Conservation (phyloP, 352 stramenopile species). For the Pythium apleroticum region DNA sequence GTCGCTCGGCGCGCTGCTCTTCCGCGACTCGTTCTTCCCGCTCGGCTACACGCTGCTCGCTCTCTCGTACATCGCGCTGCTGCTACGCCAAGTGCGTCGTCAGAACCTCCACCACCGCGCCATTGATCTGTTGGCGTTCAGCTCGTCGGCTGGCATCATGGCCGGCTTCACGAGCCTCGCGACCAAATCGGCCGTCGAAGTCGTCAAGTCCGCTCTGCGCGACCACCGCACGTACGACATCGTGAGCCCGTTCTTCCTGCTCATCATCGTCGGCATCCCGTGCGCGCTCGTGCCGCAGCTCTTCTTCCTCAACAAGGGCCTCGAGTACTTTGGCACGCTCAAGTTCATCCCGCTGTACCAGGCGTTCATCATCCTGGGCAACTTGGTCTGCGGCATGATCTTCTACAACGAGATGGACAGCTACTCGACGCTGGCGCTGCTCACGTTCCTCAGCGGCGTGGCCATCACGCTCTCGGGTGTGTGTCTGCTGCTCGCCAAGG, state of each 20-base stretch:
- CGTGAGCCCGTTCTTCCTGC: slow-evolving; percentile 69
- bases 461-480: slow-evolving; percentile 60
- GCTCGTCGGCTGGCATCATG: slow-evolving; percentile 73
- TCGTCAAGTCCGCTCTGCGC: slow-evolving; percentile 50
- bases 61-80: slow-evolving; percentile 46
- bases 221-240: slow-evolving; percentile 43
- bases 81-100: slow-evolving; percentile 55
- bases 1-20: slow-evolving; percentile 45
- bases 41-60: slow-evolving; percentile 49
- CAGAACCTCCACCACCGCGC: slow-evolving; percentile 53
- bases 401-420: slow-evolving; percentile 80
- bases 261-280: slow-evolving; percentile 59
- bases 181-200: slow-evolving; percentile 74
- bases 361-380: slow-evolving; percentile 81
- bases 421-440: slow-evolving; percentile 45
- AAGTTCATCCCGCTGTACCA: slow-evolving; percentile 84
- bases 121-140: slow-evolving; percentile 64
- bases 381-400: slow-evolving; percentile 71
- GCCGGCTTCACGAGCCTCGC: slow-evolving; percentile 73
- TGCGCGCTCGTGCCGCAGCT: slow-evolving; percentile 63
- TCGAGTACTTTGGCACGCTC: slow-evolving; percentile 77
- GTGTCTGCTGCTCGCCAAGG: slow-evolving; percentile 61
- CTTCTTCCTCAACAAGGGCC: slow-evolving; percentile 78
- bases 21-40: slow-evolving; percentile 58
- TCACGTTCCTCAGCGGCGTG: slow-evolving; percentile 55